Conservation (phyloP, 371 early-diverging fungal species). For the Haplosporangium sp. region DNA sequence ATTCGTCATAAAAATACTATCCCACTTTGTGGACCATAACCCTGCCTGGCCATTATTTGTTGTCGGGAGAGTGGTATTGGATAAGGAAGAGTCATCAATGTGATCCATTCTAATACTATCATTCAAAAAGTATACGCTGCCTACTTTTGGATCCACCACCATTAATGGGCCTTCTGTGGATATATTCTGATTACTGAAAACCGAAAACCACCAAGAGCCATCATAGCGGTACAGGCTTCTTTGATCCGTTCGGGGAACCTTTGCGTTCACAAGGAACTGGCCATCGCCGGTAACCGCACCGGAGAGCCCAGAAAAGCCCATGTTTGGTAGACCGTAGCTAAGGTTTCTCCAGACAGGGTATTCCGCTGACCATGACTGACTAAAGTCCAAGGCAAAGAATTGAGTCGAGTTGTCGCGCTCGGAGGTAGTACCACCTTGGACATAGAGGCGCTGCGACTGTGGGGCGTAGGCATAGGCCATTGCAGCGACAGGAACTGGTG, state of each 20-base stretch:
- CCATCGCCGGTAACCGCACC: neutral
- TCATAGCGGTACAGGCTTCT: neutral
- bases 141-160: neutral
- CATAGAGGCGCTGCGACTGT: too few relatives aligned
- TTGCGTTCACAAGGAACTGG: neutral
- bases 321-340: too few relatives aligned
- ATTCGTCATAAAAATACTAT: neutral
- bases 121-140: neutral
- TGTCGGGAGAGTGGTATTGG: neutral
- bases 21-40: neutral
- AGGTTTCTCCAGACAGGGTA: conserved; percentile 5
- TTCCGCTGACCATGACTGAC: neutral
- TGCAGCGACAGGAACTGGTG: too few relatives aligned
- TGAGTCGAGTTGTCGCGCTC: neutral
- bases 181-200: neutral
- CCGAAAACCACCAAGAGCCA: neutral
- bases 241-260: too few relatives aligned
- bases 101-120: neutral
- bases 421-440: conserved; percentile 3
- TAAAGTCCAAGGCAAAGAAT: conserved; percentile 5
- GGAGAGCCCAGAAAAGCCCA: neutral
- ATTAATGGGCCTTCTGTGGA: neutral
- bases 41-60: neutral
- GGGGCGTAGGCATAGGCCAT: too few relatives aligned
- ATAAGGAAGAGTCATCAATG: neutral